Percentiles rank a stretch among this genome's conserved stretches.
These are phyloP conservation scores for Trichopus zeylanicus DNA, from an alignment of 116 monocot genomes.

Conservation along the genomic window DNA sequence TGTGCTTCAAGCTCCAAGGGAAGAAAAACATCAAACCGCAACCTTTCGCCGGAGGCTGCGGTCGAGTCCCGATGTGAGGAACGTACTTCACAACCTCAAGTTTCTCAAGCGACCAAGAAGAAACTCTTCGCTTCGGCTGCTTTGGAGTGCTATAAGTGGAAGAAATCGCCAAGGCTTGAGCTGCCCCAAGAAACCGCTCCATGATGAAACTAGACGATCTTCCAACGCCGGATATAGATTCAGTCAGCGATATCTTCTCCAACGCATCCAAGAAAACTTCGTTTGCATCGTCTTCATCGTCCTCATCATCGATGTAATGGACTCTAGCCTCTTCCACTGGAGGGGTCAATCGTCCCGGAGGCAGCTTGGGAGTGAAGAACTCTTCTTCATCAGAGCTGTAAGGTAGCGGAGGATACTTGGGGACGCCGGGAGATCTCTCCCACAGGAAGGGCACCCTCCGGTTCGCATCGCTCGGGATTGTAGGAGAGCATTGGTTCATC, in stretches of 20 bases:
- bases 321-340: neutral
- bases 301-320: neutral
- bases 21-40: conserved; percentile 45
- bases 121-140: neutral
- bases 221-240: conserved; percentile 3
- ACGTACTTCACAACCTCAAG: neutral
- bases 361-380: neutral
- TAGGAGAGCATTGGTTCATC: neutral
- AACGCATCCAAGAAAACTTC: conserved; percentile 29
- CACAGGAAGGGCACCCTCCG: conserved; percentile 4
- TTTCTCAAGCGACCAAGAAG: neutral
- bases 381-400: neutral
- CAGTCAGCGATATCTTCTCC: conserved; percentile 25
- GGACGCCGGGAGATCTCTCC: neutral
- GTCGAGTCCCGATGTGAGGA: too few relatives aligned
- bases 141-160: conserved; percentile 8
- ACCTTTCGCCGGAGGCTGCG: conserved; percentile 17
- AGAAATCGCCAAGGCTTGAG: conserved; percentile 39
- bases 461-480: neutral
- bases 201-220: conserved; percentile 58
- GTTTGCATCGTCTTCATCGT: neutral
- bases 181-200: conserved; percentile 59
- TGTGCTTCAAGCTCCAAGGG: conserved; percentile 40
- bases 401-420: neutral
- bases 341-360: neutral